Percentiles rank a stretch among this genome's conserved stretches.
phyloP scores from a whole-genome alignment of 148 eudicot species.

The Rhododendron kiyosumense region DNA sequence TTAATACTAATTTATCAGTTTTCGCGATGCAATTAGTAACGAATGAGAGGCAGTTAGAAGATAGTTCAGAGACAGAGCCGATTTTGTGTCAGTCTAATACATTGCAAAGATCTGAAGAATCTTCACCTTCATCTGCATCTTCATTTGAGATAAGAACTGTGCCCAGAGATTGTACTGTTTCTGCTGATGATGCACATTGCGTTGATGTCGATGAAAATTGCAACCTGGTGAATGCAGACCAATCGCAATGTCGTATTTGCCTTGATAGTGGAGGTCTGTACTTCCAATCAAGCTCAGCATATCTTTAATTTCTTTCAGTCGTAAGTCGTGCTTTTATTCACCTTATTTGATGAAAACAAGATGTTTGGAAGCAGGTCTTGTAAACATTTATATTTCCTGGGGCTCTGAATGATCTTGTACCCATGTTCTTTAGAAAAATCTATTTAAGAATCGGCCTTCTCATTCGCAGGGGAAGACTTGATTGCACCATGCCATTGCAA shows the following conservation, averaged over 20 bases:
- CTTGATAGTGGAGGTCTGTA: conserved; percentile 71
- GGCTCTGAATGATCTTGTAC: background rate
- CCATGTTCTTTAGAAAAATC: background rate
- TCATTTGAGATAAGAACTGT: conserved; percentile 70
- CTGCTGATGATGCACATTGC: conserved; percentile 26
- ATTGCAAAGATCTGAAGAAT: conserved; percentile 41
- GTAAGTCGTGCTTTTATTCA: background rate
- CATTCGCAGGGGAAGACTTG: conserved; percentile 69
- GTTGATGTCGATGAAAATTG: conserved; percentile 44
- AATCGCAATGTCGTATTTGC: conserved; percentile 91
- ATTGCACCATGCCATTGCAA: conserved; percentile 96
- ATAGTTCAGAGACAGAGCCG: conserved; percentile 82
- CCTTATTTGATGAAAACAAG: background rate
- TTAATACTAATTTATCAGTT: conserved; percentile 25
- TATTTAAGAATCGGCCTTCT: background rate
- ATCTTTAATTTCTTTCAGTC: background rate
- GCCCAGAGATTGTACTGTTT: conserved; percentile 36
- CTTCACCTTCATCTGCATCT: conserved; percentile 53
- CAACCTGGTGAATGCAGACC: conserved; percentile 58
- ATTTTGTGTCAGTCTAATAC: conserved; percentile 50
- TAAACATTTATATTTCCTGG: background rate
- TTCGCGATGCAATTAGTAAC: conserved; percentile 66
- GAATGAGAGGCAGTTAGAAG: conserved; percentile 50
- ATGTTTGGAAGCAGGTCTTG: background rate
- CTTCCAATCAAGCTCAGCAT: conserved; percentile 3